Conservation (phyloP, 306 rosid genomes). For the Quercus suber region DNA sequence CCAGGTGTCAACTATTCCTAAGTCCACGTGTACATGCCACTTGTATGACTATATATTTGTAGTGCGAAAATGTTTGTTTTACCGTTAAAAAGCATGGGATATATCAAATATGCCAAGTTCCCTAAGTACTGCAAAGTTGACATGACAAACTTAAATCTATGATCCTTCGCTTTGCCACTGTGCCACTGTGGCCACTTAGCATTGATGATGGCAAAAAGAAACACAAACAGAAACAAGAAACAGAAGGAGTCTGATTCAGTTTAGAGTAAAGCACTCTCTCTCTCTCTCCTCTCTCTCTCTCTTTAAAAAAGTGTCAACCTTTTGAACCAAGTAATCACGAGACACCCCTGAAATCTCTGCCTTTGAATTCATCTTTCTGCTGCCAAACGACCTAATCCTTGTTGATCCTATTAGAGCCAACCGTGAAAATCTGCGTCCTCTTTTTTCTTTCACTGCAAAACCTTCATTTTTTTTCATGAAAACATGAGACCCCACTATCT, state of each 20-base stretch:
- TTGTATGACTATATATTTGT: conserved; percentile 7
- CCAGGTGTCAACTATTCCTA: conserved; percentile 18
- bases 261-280: conserved; percentile 19
- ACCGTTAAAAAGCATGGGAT: conserved; percentile 35
- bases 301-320: conserved; percentile 31
- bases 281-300: conserved; percentile 20
- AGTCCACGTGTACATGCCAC: conserved; percentile 27
- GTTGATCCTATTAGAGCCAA: conserved; percentile 43
- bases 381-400: conserved; percentile 70
- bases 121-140: conserved; percentile 15
- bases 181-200: conserved; percentile 62
- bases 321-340: conserved; percentile 79
- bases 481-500: conserved; percentile 37
- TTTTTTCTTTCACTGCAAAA: conserved; percentile 30
- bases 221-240: conserved; percentile 35
- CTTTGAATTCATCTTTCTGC: conserved; percentile 73
- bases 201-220: conserved; percentile 52
- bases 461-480: conserved; percentile 19
- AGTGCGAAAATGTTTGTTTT: conserved; percentile 26
- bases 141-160: conserved; percentile 13
- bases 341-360: conserved; percentile 65
- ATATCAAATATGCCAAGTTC: conserved; percentile 22
- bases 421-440: conserved; percentile 49
- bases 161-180: conserved; percentile 39
- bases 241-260: conserved; percentile 38